These are phyloP conservation scores for Candida methanosorbosa DNA, from an alignment of 805 yeast genomes.

Conservation along the genomic window DNA sequence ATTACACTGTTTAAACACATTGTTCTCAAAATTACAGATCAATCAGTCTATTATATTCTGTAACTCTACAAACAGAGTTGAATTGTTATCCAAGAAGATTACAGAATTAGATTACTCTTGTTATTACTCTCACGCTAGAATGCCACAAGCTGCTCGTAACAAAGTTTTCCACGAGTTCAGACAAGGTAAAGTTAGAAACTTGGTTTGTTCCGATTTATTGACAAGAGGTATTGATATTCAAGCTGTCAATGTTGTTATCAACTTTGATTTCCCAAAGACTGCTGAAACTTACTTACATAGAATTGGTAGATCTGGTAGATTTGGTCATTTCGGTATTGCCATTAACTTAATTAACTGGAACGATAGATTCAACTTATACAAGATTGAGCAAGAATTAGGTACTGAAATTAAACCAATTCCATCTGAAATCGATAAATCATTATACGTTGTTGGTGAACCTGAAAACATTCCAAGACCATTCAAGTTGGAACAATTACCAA, in stretches of 20 bases:
- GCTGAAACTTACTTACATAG: slow-evolving; percentile 97
- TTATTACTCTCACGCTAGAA: slow-evolving; percentile 92
- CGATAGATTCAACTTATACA: slow-evolving; percentile 87
- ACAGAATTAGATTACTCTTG: slow-evolving; percentile 96
- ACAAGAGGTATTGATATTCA: slow-evolving; percentile 99
- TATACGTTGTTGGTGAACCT: slow-evolving; percentile 79
- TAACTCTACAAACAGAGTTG: slow-evolving; percentile 94
- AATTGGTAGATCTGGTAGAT: slow-evolving; percentile 98
- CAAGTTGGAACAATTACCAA: slow-evolving; percentile 50
- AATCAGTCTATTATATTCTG: slow-evolving; percentile 97
- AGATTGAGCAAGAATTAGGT: slow-evolving; percentile 94
- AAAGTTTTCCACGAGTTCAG: slow-evolving; percentile 98
- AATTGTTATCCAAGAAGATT: slow-evolving; percentile 88
- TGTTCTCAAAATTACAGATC: slow-evolving; percentile 88
- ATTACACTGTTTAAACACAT: slow-evolving; percentile 89
- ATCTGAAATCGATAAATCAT: slow-evolving; percentile 76
- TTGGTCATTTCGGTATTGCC: slow-evolving; percentile 96
- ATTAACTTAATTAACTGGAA: slow-evolving; percentile 95
- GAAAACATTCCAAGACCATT: slow-evolving; percentile 82
- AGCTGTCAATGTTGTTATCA: slow-evolving; percentile 96
- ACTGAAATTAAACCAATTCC: slow-evolving; percentile 98
- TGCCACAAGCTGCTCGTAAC: slow-evolving; percentile 96
- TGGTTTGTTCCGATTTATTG: slow-evolving; percentile 92
- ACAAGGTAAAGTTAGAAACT: slow-evolving; percentile 94
- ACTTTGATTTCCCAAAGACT: slow-evolving; percentile 96